phyloP scores from a whole-genome alignment of 371 early-diverging fungal genomes.

The Coemansia sp. region DNA sequence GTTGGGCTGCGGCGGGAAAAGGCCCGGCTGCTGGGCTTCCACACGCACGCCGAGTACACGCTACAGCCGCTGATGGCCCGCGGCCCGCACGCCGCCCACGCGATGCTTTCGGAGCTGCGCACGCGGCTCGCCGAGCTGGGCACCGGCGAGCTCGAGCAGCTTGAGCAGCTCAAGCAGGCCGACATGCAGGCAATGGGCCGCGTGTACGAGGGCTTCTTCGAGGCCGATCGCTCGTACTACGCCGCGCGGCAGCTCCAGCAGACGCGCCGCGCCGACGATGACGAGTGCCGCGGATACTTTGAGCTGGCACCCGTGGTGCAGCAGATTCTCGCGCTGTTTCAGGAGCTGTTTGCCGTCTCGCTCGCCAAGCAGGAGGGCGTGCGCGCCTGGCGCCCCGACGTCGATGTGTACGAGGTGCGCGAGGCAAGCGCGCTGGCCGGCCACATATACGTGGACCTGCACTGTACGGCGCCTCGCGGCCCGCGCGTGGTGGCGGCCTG shows the following conservation, averaged over 20 bases:
- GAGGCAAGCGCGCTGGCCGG: constrained; percentile 60
- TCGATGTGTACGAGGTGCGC: constrained; percentile 60
- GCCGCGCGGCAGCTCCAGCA: constrained; percentile 63
- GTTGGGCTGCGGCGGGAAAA: constrained; percentile 57
- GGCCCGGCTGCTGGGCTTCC: constrained; percentile 64
- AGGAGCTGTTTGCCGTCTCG: constrained; percentile 59
- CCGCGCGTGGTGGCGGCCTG: constrained; percentile 66
- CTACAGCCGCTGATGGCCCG: constrained; percentile 85
- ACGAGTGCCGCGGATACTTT: constrained; percentile 73
- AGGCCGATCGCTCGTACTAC: constrained; percentile 76
- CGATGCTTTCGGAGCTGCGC: constrained; percentile 65
- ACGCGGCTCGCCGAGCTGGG: constrained; percentile 57
- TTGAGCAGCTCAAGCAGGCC: constrained; percentile 58
- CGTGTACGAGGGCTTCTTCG: constrained; percentile 51
- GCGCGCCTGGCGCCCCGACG: constrained; percentile 57
- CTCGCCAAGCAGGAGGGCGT: constrained; percentile 61
- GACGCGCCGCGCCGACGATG: constrained; percentile 66
- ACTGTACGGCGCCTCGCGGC: constrained; percentile 71
- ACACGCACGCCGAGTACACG: constrained; percentile 65
- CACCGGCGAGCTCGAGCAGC: constrained; percentile 56
- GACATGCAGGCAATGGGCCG: constrained; percentile 23
- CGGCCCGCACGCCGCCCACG: constrained; percentile 59
- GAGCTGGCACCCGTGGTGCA: constrained; percentile 59
- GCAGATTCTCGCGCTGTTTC: constrained; percentile 68
- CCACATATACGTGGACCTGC: constrained; percentile 73